Base-by-base conservation (phyloP, 2,329 filamentous ascomycete species). In the Epicoccum nigrum region DNA sequence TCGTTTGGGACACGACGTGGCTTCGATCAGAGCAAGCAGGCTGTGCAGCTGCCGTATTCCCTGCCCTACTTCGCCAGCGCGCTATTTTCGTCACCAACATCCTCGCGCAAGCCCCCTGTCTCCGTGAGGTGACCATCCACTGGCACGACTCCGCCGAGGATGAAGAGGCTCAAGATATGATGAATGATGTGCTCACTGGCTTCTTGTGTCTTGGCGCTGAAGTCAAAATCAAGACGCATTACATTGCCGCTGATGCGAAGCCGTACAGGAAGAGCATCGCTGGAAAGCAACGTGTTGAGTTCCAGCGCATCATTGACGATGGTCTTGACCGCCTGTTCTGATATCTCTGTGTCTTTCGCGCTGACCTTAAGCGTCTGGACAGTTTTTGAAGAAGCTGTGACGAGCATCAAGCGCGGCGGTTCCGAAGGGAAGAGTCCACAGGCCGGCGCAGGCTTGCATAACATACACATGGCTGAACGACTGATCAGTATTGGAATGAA, bases 1-100 rank as follows among this genome's bases (percentile, higher is more conserved):
- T 73, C 31, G 64, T 65, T 25, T 73, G 69, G 69, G 70, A 73
- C 45, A 64, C 64, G 0, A 62, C 61, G 7, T 73, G 68, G 68
- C 54, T 72, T 15, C 63, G 65, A 2, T 51, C 59, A 1, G 56
- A 64, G 11, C 32, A 31, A 1, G 58, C 50, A 7, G 62, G 52
- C 27, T 54, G 34, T 20, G 57, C 56, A 12, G 55, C 53, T n/a
- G 56, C 51, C 17, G 60, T 72, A 31, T 71, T 68, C 28, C 64
- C 64, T 8, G 62, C 61, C 13, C 43, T 70, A 7, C 58, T 72
- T 9, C 42, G 54, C n/a, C 46, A 64, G 40, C 68, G 70, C 9
- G 58, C 59, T 12, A 31, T 40, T 4, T 64, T 64, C 31, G 62
- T 71, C 23, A 32, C 56, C 20, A 20, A 60, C 15, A 66, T 71